phyloP scores from a whole-genome alignment of 2,329 filamentous ascomycete species.

The Sclerotinia spermophila region DNA sequence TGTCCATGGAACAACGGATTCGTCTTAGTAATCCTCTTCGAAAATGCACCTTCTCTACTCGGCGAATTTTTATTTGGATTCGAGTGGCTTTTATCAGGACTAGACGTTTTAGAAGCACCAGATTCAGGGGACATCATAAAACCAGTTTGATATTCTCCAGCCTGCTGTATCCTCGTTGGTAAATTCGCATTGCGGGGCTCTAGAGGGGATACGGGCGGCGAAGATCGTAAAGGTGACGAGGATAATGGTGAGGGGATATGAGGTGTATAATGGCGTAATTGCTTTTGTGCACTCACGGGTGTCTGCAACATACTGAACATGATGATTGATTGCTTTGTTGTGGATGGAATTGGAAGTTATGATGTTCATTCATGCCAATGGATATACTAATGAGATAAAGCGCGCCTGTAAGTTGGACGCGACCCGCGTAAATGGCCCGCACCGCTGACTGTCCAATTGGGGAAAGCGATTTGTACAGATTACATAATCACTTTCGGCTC shows the following conservation, averaged over 20 bases:
- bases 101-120: background rate
- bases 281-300: conserved; percentile 10
- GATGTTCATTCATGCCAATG: background rate
- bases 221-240: conserved; percentile 16
- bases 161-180: background rate
- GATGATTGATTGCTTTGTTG: background rate
- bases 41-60: conserved; percentile 25
- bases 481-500: background rate
- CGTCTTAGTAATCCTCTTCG: conserved; percentile 51
- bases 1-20: conserved; percentile 60
- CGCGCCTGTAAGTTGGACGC: background rate
- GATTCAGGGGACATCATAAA: conserved; percentile 13
- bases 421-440: background rate
- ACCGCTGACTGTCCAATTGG: background rate
- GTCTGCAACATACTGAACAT: conserved; percentile 18
- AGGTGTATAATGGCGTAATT: conserved; percentile 15
- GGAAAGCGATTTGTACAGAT: background rate
- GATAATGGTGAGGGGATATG: conserved; percentile 19
- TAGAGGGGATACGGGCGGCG: conserved; percentile 16
- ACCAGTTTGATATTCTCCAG: background rate
- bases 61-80: conserved; percentile 17
- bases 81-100: background rate
- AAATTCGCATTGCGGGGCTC: conserved; percentile 10
- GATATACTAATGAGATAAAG: conserved; percentile 4
- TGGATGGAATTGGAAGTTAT: background rate